Evolutionary conservation across 2,329 filamentous ascomycete species (phyloP), one percentile per base, ranked within the genome.

Genomic region (Cercospora zeina): DNA sequence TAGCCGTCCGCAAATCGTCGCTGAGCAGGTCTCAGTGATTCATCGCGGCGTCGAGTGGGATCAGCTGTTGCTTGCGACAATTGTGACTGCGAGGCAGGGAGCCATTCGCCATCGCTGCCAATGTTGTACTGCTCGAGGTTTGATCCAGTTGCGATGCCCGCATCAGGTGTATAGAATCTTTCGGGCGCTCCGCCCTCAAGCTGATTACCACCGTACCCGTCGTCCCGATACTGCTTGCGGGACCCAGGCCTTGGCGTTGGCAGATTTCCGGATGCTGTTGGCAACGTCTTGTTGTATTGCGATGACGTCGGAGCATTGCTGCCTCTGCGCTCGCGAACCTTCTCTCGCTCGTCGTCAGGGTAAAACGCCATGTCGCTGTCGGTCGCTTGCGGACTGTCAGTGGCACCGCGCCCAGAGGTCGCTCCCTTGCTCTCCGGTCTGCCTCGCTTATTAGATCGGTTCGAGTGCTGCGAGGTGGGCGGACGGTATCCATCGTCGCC

Each of bases 1-100:
- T 96, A 97, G 1, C 90, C 91, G 71, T 97, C 92, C 1, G 85
- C 88, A 70, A 99, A 96, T 67, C 86, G 87, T 61, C 92, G 87
- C 77, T 93, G 92, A 75, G 87, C 89, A 79, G 96, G 96, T 71
- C 95, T 64, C 19, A 75, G 68, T 56, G 76, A 77, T 54, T 73
- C 73, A 62, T 74, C 73, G 64, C 79, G 77, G 67, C 79, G 80
- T 61, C 76, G 76, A 49, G 56, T 30, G 9, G 45, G 31, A 3
- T 53, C 56, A 9, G 45, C 42, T 19, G 56, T 50, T 13, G 50
- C 45, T 61, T 76, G 75, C 19, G 77, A 72, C 45, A 73, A 68
- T 57, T 77, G 75, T 27, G 79, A 73, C 60, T 78, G 74, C 68
- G 69, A 66, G 24, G 62, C 62, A 37, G 58, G 62, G 39, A 65